phyloP scores from a whole-genome alignment of 257 asterid genomes.

The Eucommia ulmoides region DNA sequence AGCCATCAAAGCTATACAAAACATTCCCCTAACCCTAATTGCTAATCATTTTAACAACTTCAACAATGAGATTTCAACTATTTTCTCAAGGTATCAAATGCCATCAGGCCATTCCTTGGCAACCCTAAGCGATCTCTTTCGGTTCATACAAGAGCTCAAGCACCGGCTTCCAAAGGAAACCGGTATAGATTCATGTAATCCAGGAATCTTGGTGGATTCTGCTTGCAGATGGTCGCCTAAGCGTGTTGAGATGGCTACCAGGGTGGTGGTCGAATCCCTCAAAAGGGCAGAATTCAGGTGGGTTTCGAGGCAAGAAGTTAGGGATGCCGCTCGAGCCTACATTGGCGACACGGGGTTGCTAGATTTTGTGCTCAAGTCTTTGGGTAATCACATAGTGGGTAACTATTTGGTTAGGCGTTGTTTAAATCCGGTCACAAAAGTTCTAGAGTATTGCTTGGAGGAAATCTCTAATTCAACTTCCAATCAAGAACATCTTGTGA shows the following conservation, averaged over 20 bases:
- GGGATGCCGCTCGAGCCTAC: constrained; percentile 77
- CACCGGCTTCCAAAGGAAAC: constrained; percentile 44
- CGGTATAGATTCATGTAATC: constrained; percentile 19
- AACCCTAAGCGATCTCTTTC: constrained; percentile 50
- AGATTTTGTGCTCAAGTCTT: constrained; percentile 85
- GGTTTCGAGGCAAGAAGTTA: constrained; percentile 84
- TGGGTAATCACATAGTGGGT: constrained; percentile 91
- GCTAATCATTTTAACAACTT: constrained; percentile 27
- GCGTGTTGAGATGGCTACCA: constrained; percentile 88
- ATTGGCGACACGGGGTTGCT: constrained; percentile 90
- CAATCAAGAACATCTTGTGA: constrained; percentile 26
- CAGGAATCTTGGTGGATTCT: constrained; percentile 57
- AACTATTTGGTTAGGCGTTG: constrained; percentile 77
- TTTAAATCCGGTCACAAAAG: constrained; percentile 82
- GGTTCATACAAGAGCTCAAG: constrained; percentile 64
- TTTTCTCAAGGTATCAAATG: constrained; percentile 54
- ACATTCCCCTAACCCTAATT: constrained; percentile 44
- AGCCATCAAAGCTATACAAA: constrained; percentile 52
- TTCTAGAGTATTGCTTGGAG: constrained; percentile 76
- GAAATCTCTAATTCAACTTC: constrained; percentile 51
- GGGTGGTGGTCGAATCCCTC: constrained; percentile 78
- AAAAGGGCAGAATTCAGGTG: constrained; percentile 65
- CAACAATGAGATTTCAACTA: constrained; percentile 21
- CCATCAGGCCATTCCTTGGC: constrained; percentile 56
- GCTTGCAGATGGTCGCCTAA: constrained; percentile 95